Evolutionary conservation across 2,329 filamentous ascomycete species (phyloP).

Genomic region (Cordyceps fumosorosea): DNA sequence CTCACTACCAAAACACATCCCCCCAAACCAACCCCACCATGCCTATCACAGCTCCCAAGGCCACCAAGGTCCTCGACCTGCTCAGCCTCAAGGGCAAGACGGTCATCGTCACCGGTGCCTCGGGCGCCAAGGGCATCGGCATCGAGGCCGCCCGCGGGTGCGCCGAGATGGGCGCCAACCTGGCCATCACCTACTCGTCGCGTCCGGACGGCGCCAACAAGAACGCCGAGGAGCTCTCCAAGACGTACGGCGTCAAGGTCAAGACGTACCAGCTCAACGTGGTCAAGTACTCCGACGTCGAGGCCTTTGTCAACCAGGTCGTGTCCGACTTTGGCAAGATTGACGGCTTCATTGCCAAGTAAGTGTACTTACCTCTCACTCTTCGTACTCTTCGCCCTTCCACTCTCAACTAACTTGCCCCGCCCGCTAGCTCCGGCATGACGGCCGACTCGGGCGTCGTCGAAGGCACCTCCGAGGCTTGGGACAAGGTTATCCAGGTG

Average conservation of each 20-base stretch:
- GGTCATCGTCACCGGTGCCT: constrained; percentile 63
- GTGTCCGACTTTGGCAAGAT: constrained; percentile 67
- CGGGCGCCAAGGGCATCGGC: constrained; percentile 63
- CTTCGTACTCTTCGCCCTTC: neutral
- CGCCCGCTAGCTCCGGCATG: constrained; percentile 48
- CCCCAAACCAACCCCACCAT: constrained; percentile 28
- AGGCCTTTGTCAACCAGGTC: constrained; percentile 54
- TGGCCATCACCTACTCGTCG: constrained; percentile 67
- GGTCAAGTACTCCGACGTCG: constrained; percentile 44
- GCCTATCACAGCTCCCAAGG: constrained; percentile 51
- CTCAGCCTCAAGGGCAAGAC: constrained; percentile 70
- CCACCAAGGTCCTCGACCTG: constrained; percentile 54
- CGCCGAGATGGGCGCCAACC: constrained; percentile 63
- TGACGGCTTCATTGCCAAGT: constrained; percentile 71
- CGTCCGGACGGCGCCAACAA: constrained; percentile 61
- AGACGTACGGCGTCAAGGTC: constrained; percentile 61
- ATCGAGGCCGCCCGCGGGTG: constrained; percentile 62
- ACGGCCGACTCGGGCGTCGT: constrained; percentile 63
- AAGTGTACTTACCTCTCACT: constrained; percentile 26
- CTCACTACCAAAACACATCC: neutral
- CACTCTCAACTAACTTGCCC: neutral
- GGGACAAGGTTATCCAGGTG: constrained; percentile 56
- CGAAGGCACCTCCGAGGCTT: constrained; percentile 60
- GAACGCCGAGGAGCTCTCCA: constrained; percentile 57
- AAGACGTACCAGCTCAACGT: constrained; percentile 55